Base-by-base conservation (phyloP, 2,329 filamentous ascomycete species). In the Lecanicillium sp. region DNA sequence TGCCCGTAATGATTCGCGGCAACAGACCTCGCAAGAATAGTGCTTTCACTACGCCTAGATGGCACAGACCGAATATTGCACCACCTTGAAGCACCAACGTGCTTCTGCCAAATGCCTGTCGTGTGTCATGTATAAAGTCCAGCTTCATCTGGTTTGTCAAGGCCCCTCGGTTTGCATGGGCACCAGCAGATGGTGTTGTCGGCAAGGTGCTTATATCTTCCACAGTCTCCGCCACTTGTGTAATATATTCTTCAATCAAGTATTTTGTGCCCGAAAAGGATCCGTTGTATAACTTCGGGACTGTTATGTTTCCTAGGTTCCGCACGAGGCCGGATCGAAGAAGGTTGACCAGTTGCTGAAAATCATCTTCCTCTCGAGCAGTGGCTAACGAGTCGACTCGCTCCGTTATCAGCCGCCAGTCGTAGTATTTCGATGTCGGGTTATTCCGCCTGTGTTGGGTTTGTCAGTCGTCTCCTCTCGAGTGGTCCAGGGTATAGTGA, bases 281-380 rank as follows among this genome's bases (percentile, higher is more conserved):
- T 42, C 82, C 75, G 51, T 89, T 89, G 64, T 88, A 95, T 1
- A 95, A 68, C 45, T 80, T 80, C 3, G 85, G 78, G 2, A 82
- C 76, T 1, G 85, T 86, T 50, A 95, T 94, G 56, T 94, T 94
- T 42, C 87, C 89, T n/a, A 94, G 68, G 52, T 95, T 95, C 27
- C 89, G 79, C 20, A 94, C 75, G 14, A 83, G 68, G 3, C 79
- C 87, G 12, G 85, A 87, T 18, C 87, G 81, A 29, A 95, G 70
- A 14, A 94, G 71, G 53, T 88, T 88, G 43, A 88, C 79, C 7
- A 95, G 68, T 13, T 76, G 74, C 40, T 86, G 70, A 31, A 89
- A 73, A 57, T 94, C 83, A 46, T 78, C 77, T 32, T 79, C 72
- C 50, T 85, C 78, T 22, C 82, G 75, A 5, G 83, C 81, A 35